These are phyloP conservation scores for Agrocybe chaxingu DNA, from an alignment of 768 basidiomycete species.

Conservation along the genomic window DNA sequence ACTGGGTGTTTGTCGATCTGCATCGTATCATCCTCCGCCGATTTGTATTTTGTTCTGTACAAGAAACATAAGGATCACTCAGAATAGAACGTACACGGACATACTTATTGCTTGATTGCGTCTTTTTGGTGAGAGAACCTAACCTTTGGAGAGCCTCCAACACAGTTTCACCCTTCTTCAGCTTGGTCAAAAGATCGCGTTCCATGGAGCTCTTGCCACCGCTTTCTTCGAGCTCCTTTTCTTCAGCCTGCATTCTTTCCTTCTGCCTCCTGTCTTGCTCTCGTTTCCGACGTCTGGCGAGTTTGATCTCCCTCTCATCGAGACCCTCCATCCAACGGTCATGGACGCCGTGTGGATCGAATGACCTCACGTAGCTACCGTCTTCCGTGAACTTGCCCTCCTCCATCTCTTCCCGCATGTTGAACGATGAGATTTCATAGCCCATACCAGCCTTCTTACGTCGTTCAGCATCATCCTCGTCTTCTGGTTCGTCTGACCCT, in stretches of 20 bases:
- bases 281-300: conserved; percentile 72
- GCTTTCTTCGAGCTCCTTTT: conserved; percentile 64
- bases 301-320: conserved; percentile 81
- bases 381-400: conserved; percentile 97
- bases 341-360: conserved; percentile 88
- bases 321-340: conserved; percentile 96
- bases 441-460: conserved; percentile 88
- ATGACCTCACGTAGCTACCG: conserved; percentile 80
- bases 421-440: conserved; percentile 90
- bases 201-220: conserved; percentile 66
- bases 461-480: conserved; percentile 79
- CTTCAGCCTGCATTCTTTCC: conserved; percentile 69
- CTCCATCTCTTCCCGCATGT: conserved; percentile 99
- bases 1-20: conserved; percentile 43
- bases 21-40: conserved; percentile 34
- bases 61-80: background rate
- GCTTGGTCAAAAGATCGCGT: conserved; percentile 62
- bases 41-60: conserved; percentile 27
- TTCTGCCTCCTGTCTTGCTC: conserved; percentile 70
- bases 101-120: conserved; percentile 27
- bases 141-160: conserved; percentile 86
- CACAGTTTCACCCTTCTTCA: conserved; percentile 90
- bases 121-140: conserved; percentile 54
- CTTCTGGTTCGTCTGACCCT: conserved; percentile 52
- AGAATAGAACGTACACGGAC: background rate